A percentile compares a stretch with the other conserved stretches of the same genome.
Conservation (phyloP, 768 basidiomycete genomes). For the Mycena belliarum region DNA sequence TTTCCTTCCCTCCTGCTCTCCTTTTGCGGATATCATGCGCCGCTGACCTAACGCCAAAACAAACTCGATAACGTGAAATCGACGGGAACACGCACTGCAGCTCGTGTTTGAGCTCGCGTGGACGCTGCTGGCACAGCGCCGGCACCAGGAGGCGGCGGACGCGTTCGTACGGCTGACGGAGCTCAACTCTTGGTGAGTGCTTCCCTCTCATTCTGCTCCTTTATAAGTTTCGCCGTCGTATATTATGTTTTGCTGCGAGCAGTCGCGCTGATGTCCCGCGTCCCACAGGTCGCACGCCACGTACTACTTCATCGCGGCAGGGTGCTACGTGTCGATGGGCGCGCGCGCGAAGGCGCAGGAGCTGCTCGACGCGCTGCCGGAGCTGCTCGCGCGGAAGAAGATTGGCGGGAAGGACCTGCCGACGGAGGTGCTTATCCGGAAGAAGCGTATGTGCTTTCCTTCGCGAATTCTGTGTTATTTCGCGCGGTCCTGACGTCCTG, state of each 20-base stretch:
- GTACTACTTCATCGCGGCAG: conserved; percentile 77
- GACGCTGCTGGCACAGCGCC: conserved; percentile 64
- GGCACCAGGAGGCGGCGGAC: conserved; percentile 69
- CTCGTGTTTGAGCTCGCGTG: conserved; percentile 79
- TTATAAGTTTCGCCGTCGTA: neutral
- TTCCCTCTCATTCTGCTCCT: neutral
- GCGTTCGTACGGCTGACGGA: conserved; percentile 63
- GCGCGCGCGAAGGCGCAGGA: conserved; percentile 59
- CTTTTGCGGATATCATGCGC: neutral
- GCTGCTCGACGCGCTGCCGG: conserved; percentile 63
- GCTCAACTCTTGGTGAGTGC: conserved; percentile 66
- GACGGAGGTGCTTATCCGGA: conserved; percentile 76
- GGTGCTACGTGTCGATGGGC: conserved; percentile 63
- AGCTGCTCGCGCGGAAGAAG: conserved; percentile 54
- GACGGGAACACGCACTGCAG: conserved; percentile 31
- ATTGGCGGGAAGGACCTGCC: conserved; percentile 69
- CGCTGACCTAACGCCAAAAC: too few species aligned
- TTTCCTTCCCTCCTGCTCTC: neutral
- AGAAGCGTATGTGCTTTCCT: conserved; percentile 55
- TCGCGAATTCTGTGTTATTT: neutral
- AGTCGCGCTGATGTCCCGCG: too few species aligned
- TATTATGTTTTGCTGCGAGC: too few species aligned
- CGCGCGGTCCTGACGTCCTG: neutral
- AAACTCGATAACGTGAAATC: too few species aligned
- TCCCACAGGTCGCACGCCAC: conserved; percentile 69